phyloP scores from a whole-genome alignment of 495 filamentous ascomycete species.

The Aspergillus taichungensis region DNA sequence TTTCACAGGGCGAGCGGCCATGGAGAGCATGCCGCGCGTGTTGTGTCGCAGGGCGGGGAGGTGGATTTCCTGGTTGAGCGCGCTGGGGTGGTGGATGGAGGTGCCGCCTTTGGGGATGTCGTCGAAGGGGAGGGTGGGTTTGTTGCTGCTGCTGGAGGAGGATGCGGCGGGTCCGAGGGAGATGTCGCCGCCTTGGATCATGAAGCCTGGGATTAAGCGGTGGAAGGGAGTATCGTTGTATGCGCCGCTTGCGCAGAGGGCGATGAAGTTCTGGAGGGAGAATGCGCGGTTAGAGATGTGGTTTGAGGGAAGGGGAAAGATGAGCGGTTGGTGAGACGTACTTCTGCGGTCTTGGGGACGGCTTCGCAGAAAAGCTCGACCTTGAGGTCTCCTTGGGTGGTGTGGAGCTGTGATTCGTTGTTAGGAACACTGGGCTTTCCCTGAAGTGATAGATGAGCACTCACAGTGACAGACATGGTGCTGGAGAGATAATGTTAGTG shows the following conservation, averaged over 20 bases:
- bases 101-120: constrained; percentile 65
- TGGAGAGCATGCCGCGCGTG: constrained; percentile 74
- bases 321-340: constrained; percentile 16
- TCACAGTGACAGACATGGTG: constrained; percentile 25
- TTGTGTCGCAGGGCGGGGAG: constrained; percentile 73
- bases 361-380: constrained; percentile 94
- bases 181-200: constrained; percentile 83
- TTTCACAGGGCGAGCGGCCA: constrained; percentile 77
- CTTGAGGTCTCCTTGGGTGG: constrained; percentile 83
- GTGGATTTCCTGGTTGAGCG: constrained; percentile 89
- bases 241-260: constrained; percentile 81
- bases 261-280: constrained; percentile 75
- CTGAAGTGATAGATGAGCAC: neutral
- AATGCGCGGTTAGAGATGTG: neutral
- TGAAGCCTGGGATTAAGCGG: constrained; percentile 81
- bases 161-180: constrained; percentile 48
- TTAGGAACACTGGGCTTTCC: neutral
- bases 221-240: constrained; percentile 89
- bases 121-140: constrained; percentile 35
- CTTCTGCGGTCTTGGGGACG: constrained; percentile 82
- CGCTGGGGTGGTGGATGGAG: constrained; percentile 69
- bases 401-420: constrained; percentile 73
- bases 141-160: constrained; percentile 18
- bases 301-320: neutral
- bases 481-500: too few relatives aligned